These are phyloP conservation scores for Niebla homalea DNA, from an alignment of 495 filamentous ascomycete genomes.

Conservation along the genomic window DNA sequence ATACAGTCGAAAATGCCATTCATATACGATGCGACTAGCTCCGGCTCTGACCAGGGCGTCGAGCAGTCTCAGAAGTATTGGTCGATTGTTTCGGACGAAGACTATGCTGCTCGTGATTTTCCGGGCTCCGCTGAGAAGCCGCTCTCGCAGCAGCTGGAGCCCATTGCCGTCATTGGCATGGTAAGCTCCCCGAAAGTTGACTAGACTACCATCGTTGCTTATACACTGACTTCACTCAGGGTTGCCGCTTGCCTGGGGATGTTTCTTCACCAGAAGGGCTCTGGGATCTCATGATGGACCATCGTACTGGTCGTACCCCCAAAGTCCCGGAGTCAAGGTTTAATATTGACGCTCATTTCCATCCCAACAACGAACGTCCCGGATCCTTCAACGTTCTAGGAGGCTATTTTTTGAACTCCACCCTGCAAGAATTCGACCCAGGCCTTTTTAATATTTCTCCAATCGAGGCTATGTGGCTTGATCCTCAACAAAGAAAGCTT, in stretches of 20 bases:
- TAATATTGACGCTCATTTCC: constrained; percentile 32
- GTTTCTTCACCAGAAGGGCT: constrained; percentile 30
- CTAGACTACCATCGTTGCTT: background rate
- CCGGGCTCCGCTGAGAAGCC: constrained; percentile 1
- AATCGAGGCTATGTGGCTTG: constrained; percentile 11
- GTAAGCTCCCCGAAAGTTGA: background rate
- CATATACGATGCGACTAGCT: too few species aligned
- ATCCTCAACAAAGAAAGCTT: constrained; percentile 16
- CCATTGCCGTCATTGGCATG: constrained; percentile 7
- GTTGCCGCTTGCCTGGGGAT: constrained; percentile 32
- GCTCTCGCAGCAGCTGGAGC: constrained; percentile 2
- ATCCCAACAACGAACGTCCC: constrained; percentile 15
- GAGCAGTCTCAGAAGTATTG: too few species aligned
- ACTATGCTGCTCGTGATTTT: background rate
- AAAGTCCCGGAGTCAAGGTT: constrained; percentile 7
- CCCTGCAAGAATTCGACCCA: constrained; percentile 10
- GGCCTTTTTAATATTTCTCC: constrained; percentile 14
- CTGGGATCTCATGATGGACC: constrained; percentile 31
- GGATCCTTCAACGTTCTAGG: constrained; percentile 7
- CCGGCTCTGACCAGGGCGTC: too few species aligned
- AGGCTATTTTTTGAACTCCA: constrained; percentile 11
- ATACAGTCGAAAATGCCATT: too few species aligned
- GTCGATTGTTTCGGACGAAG: too few species aligned
- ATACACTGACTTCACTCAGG: background rate
- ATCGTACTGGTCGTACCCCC: constrained; percentile 3